Evolutionary conservation across 176 grass and related monocot species (phyloP).

Genomic region (Musa acuminata): DNA sequence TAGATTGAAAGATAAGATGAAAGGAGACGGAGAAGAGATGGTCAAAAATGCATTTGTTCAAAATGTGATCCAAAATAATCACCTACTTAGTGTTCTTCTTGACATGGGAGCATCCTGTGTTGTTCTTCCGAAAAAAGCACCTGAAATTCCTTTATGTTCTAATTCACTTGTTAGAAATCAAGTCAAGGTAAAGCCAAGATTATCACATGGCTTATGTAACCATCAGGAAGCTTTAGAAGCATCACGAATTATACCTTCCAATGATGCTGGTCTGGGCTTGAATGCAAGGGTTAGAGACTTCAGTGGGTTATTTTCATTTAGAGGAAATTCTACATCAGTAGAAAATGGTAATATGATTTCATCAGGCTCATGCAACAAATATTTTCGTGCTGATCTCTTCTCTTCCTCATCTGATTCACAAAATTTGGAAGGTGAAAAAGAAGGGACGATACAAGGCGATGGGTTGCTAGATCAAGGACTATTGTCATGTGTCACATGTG

Average conservation of each 20-base stretch:
- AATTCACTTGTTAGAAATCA: slow-evolving; percentile 32
- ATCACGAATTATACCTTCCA: slow-evolving; percentile 23
- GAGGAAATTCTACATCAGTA: slow-evolving; percentile 21
- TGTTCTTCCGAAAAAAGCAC: slow-evolving; percentile 49
- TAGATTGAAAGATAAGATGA: slow-evolving; percentile 90
- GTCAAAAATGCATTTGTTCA: slow-evolving; percentile 72
- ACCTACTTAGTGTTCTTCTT: slow-evolving; percentile 50
- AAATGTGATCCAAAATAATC: slow-evolving; percentile 83
- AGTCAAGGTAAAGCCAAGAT: slow-evolving; percentile 36
- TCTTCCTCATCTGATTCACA: slow-evolving; percentile 33
- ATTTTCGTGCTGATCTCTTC: slow-evolving; percentile 25
- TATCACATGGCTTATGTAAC: slow-evolving; percentile 30
- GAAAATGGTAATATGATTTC: slow-evolving; percentile 23
- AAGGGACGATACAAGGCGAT: slow-evolving; percentile 26
- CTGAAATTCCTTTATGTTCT: slow-evolving; percentile 36
- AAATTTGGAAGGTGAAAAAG: slow-evolving; percentile 34
- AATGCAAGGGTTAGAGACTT: slow-evolving; percentile 24
- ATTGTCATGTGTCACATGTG: slow-evolving; percentile 83
- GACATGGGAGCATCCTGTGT: slow-evolving; percentile 56
- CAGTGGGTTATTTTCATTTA: slow-evolving; percentile 21
- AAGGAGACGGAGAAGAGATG: slow-evolving; percentile 69
- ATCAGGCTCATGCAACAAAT: slow-evolving; percentile 15
- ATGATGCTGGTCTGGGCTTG: slow-evolving; percentile 15
- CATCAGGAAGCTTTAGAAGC: slow-evolving; percentile 35
- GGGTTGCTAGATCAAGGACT: slow-evolving; percentile 75